Percentiles rank a stretch among this genome's conserved stretches.
Conservation (phyloP, 208 protist genomes). For the Trypanosoma lewisi region DNA sequence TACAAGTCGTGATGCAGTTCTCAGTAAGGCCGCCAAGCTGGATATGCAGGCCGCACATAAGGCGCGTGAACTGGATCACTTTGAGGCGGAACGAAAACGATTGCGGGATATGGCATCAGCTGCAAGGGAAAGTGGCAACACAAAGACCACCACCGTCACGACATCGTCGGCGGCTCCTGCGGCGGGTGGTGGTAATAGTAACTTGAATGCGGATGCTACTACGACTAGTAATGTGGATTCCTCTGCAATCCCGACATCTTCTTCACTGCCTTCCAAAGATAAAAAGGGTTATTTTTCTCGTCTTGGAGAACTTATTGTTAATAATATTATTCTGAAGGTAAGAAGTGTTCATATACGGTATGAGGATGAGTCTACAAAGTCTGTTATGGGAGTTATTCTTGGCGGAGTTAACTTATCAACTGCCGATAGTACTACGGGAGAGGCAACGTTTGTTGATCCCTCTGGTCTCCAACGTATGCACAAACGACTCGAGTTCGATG, state of each 20-base stretch:
- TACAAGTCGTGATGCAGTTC: background rate
- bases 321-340: constrained; percentile 88
- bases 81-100: constrained; percentile 66
- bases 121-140: background rate
- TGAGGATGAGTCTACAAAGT: constrained; percentile 60
- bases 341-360: constrained; percentile 83
- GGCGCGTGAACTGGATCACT: constrained; percentile 55
- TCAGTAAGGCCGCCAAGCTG: constrained; percentile 54
- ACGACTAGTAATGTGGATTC: background rate
- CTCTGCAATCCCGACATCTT: background rate
- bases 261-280: background rate
- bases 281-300: constrained; percentile 63
- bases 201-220: background rate
- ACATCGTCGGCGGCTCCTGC: background rate
- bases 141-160: background rate
- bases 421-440: constrained; percentile 60
- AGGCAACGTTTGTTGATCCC: constrained; percentile 76
- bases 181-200: background rate
- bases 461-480: constrained; percentile 43
- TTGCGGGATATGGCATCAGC: constrained; percentile 30
- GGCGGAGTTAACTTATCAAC: constrained; percentile 75
- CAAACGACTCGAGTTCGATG: constrained; percentile 74
- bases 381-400: constrained; percentile 70
- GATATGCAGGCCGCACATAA: constrained; percentile 46
- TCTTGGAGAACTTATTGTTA: constrained; percentile 79